Percentiles rank a stretch among this genome's conserved stretches.
Evolutionary conservation across 208 protist species (phyloP).

Genomic region (Leishmania mexicana): DNA sequence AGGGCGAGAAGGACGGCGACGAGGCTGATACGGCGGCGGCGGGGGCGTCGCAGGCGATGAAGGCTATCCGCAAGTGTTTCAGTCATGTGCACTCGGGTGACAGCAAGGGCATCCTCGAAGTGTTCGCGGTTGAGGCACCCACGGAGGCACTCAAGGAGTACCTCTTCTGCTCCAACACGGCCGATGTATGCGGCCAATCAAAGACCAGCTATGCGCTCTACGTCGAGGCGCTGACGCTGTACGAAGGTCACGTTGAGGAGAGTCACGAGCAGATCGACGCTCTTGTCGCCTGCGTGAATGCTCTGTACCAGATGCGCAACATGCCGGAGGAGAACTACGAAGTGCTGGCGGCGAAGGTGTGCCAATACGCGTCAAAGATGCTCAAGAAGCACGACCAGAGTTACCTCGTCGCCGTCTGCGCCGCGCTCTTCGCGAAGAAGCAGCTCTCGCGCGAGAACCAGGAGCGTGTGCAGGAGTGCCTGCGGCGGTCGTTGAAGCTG

Average conservation of each 20-base stretch:
- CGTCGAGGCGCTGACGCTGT: constrained; percentile 92
- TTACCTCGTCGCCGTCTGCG: constrained; percentile 72
- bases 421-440: constrained; percentile 91
- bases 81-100: constrained; percentile 66
- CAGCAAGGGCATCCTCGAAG: constrained; percentile 77
- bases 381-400: constrained; percentile 94
- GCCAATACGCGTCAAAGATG: constrained; percentile 90
- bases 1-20: background rate
- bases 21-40: background rate
- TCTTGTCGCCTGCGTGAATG: constrained; percentile 78
- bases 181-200: constrained; percentile 77
- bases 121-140: constrained; percentile 48
- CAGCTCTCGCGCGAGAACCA: constrained; percentile 59
- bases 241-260: constrained; percentile 93
- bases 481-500: constrained; percentile 94
- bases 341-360: constrained; percentile 86
- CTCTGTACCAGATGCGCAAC: constrained; percentile 42
- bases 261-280: constrained; percentile 81
- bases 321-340: constrained; percentile 94
- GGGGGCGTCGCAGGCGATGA: constrained; percentile 8
- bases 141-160: constrained; percentile 84
- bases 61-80: constrained; percentile 43
- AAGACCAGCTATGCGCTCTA: constrained; percentile 90
- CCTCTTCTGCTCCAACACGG: constrained; percentile 78
- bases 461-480: constrained; percentile 89